Evolutionary conservation across 148 eudicot genomes (phyloP), one percentile per base, ranked within the genome.

Genomic region (Heliosperma pusillum): DNA sequence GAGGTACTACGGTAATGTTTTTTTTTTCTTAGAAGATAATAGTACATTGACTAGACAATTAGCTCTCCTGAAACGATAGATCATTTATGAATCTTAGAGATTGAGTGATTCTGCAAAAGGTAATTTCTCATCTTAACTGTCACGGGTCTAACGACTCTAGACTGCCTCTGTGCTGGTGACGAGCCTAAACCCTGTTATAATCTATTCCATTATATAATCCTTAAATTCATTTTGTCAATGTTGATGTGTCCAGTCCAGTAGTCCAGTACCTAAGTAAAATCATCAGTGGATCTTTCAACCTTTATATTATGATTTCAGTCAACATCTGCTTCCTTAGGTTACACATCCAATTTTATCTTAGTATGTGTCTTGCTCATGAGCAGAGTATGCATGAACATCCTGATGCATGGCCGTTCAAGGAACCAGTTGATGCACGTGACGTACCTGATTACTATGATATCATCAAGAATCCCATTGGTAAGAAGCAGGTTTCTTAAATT

Each of bases 401-500:
- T 68, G 98, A 95, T 88, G 87, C 90, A 75, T 95, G 98, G 98
- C 98, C 98, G 59, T 95, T 95, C 77, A 95, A 88, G 80, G 98
- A 95, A 75, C 96, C 98, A 42, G 97, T 92, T 66, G 97, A 95
- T 85, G 79, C 81, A 19, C 97, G 89, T 21, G 97, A 95, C 55
- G 98, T 92, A 78, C 98, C 97, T 68, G 97, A 95, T 80, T 95
- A 95, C 80, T 92, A 95, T 69, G 91, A 95, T 25, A 95, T 95
- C 78, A 95, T 95, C 82, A 92, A 88, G 82, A 93, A 95, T 78
- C 93, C 98, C 76, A 88, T 95, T 85, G 98, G 98, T 95, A 89
- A 77, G 77, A 40, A 33, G 60, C 56, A 66, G n/a, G 30, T 16
- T 29, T 61, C 24, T n/a, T 72, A 33, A 27, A 66, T 52, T 45